A percentile compares a stretch with the other conserved stretches of the same genome.
Evolutionary conservation across 2,329 filamentous ascomycete species (phyloP).

Genomic region (Albifimbria verrucaria): DNA sequence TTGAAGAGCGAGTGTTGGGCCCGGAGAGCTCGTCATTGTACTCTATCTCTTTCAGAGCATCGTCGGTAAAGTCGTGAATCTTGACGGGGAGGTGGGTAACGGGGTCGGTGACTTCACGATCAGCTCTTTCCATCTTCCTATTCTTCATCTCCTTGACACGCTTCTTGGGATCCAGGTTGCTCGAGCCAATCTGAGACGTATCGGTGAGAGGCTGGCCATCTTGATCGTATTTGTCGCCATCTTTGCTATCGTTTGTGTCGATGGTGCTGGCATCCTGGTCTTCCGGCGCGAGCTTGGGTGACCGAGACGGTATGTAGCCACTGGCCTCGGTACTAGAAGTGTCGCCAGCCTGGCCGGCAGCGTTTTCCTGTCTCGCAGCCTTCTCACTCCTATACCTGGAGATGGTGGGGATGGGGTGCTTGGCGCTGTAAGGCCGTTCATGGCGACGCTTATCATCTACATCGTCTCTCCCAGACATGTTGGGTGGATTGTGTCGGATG

Average conservation of each 20-base stretch:
- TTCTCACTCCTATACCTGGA: conserved; percentile 45
- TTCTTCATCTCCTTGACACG: conserved; percentile 48
- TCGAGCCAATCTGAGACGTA: conserved; percentile 29
- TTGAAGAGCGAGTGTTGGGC: conserved; percentile 31
- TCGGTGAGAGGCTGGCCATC: conserved; percentile 20
- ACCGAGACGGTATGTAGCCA: background rate
- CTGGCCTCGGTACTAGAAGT: background rate
- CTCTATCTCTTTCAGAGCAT: conserved; percentile 46
- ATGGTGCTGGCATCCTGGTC: conserved; percentile 18
- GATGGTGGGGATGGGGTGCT: conserved; percentile 45
- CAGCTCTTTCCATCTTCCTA: conserved; percentile 39
- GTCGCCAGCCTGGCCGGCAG: conserved; percentile 19
- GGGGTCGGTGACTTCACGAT: conserved; percentile 67
- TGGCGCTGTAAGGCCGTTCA: conserved; percentile 37
- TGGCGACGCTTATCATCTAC: conserved; percentile 34
- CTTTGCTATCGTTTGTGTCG: conserved; percentile 8
- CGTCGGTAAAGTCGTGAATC: conserved; percentile 66
- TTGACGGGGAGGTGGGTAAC: conserved; percentile 67
- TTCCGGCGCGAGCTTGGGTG: conserved; percentile 29
- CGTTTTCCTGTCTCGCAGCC: conserved; percentile 38
- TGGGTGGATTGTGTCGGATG: too few relatives aligned
- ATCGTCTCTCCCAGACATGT: conserved; percentile 34
- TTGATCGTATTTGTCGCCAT: conserved; percentile 12
- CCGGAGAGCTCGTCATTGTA: conserved; percentile 30
- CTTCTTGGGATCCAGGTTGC: conserved; percentile 39